Evolutionary conservation across 2,329 filamentous ascomycete species (phyloP).

Genomic region (Colletotrichum sp.): DNA sequence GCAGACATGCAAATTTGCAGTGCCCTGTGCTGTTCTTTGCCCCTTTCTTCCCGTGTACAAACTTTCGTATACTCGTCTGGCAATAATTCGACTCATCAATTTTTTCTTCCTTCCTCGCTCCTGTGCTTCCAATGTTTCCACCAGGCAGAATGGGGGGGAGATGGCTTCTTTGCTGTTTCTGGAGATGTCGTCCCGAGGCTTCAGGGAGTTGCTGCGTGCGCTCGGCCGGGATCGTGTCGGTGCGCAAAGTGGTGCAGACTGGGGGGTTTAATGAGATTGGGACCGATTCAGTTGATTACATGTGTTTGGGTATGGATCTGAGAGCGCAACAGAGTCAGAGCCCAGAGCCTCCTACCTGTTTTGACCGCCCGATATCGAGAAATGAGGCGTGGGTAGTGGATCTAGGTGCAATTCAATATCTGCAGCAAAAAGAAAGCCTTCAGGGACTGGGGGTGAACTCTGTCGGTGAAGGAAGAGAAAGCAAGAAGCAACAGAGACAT

Average conservation of each 20-base stretch:
- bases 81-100: background rate
- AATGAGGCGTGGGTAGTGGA: constrained; percentile 1
- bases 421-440: background rate
- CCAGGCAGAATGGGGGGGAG: background rate
- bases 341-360: background rate
- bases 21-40: background rate
- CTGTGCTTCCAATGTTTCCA: background rate
- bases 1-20: background rate
- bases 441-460: background rate
- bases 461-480: background rate
- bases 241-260: background rate
- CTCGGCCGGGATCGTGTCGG: constrained; percentile 7
- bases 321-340: background rate
- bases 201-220: background rate
- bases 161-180: background rate
- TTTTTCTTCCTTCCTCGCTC: background rate
- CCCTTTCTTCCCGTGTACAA: background rate
- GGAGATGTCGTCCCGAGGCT: constrained; percentile 1
- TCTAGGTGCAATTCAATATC: background rate
- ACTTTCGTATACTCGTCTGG: background rate
- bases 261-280: constrained; percentile 13
- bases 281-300: background rate
- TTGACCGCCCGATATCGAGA: background rate
- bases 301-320: background rate
- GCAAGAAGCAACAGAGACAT: background rate